Percentiles rank a stretch among this genome's conserved stretches.
Evolutionary conservation across 306 rosid species (phyloP).

Genomic region (Psophocarpus tetragonolobus): DNA sequence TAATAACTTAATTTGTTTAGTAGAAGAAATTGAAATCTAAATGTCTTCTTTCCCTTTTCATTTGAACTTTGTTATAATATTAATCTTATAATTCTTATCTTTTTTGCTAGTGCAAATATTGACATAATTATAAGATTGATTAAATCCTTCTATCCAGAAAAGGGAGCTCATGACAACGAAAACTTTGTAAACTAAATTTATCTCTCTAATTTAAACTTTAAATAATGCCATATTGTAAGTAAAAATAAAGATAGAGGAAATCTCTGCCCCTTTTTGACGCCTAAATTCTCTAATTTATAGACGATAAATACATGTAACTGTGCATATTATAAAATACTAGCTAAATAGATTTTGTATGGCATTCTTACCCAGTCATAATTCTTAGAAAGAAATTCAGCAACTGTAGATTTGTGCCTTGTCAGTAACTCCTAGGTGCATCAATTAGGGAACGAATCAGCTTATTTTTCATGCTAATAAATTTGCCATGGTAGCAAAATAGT

Average conservation of each 20-base stretch:
- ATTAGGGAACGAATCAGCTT: conserved; percentile 6
- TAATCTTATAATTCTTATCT: no score
- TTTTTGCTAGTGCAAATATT: no score
- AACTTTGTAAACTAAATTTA: background rate
- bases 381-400: conserved; percentile 69
- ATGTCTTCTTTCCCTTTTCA: no score
- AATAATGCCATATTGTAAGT: background rate
- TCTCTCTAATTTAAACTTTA: background rate
- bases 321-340: background rate
- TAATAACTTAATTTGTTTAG: no score
- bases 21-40: no score
- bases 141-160: no score
- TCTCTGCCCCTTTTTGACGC: background rate
- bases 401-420: conserved; percentile 92
- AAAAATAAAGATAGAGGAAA: background rate
- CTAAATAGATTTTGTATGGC: background rate
- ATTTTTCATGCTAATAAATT: background rate
- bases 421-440: conserved; percentile 64
- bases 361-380: conserved; percentile 77
- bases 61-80: no score
- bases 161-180: background rate
- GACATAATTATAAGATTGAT: no score
- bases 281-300: background rate
- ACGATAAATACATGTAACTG: background rate
- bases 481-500: background rate